These are phyloP conservation scores for Lepraria neglecta DNA, from an alignment of 495 filamentous ascomycete genomes.

Conservation along the genomic window DNA sequence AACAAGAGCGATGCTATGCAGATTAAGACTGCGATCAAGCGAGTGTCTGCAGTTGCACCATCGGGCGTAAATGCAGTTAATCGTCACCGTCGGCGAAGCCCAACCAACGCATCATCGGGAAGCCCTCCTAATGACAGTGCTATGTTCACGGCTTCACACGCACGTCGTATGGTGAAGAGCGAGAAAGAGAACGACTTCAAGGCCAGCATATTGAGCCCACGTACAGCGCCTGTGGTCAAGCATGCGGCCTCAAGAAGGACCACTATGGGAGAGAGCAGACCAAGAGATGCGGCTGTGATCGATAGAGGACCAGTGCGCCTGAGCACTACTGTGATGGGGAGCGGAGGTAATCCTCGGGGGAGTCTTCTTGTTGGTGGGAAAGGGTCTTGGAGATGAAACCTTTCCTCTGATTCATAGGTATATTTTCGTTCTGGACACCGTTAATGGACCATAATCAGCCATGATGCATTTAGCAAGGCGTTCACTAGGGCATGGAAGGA, in stretches of 20 bases:
- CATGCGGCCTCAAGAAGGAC: conserved; percentile 44
- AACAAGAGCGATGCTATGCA: conserved; percentile 53
- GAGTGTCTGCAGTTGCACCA: conserved; percentile 37
- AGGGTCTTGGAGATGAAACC: conserved; percentile 26
- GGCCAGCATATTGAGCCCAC: conserved; percentile 57
- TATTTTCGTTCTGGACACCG: not conserved
- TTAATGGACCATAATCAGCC: not conserved
- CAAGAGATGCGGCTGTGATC: conserved; percentile 40
- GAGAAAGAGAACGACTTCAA: conserved; percentile 54
- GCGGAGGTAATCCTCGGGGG: conserved; percentile 21
- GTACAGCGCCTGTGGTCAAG: conserved; percentile 61
- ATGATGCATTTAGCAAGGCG: conserved; percentile 12
- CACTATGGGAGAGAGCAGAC: conserved; percentile 46
- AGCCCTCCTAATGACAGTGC: conserved; percentile 53
- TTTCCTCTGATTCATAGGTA: not conserved
- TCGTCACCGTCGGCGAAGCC: conserved; percentile 55
- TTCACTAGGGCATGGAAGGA: not conserved
- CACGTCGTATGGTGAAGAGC: conserved; percentile 62
- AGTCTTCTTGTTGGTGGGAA: conserved; percentile 27
- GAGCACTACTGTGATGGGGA: conserved; percentile 31
- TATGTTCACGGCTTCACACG: conserved; percentile 64
- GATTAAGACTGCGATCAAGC: conserved; percentile 59
- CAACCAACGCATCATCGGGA: conserved; percentile 46
- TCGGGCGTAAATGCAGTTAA: conserved; percentile 35
- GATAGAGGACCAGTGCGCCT: conserved; percentile 43